Evolutionary conservation across 495 filamentous ascomycete species (phyloP).

Genomic region (Podospora fimiseda): DNA sequence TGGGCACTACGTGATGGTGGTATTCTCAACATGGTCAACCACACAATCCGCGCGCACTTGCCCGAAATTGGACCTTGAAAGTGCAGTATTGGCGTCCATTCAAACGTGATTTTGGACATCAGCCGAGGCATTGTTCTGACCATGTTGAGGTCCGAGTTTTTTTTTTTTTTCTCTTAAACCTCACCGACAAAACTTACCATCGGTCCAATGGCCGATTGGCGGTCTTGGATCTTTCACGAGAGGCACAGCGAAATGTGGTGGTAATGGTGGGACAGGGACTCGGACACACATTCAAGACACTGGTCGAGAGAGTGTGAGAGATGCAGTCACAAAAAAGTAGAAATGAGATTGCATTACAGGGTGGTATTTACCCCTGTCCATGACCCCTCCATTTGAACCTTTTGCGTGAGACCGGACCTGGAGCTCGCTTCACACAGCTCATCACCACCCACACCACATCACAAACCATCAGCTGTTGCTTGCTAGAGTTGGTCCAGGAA

Average conservation of each 20-base stretch:
- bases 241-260: too few species aligned
- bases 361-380: slow-evolving; percentile 36
- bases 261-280: too few species aligned
- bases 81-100: slow-evolving; percentile 3
- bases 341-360: slow-evolving; percentile 31
- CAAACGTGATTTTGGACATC: background rate
- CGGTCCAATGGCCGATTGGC: background rate
- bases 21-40: background rate
- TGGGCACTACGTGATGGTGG: slow-evolving; percentile 6
- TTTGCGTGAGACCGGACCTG: slow-evolving; percentile 21
- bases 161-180: background rate
- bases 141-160: background rate
- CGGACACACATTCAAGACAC: background rate
- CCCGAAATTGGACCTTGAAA: slow-evolving; percentile 2
- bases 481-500: slow-evolving; percentile 9
- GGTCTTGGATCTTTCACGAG: too few species aligned
- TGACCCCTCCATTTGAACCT: slow-evolving; percentile 29
- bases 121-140: slow-evolving; percentile 9
- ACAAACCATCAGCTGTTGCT: slow-evolving; percentile 18
- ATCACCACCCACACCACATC: slow-evolving; percentile 16
- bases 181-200: background rate
- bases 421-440: slow-evolving; percentile 26
- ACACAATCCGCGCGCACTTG: slow-evolving; percentile 10
- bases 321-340: slow-evolving; percentile 3
- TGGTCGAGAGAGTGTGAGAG: background rate